These are phyloP conservation scores for Ettlia oleoabundans DNA, from an alignment of 139 green algal genomes.

Conservation along the genomic window DNA sequence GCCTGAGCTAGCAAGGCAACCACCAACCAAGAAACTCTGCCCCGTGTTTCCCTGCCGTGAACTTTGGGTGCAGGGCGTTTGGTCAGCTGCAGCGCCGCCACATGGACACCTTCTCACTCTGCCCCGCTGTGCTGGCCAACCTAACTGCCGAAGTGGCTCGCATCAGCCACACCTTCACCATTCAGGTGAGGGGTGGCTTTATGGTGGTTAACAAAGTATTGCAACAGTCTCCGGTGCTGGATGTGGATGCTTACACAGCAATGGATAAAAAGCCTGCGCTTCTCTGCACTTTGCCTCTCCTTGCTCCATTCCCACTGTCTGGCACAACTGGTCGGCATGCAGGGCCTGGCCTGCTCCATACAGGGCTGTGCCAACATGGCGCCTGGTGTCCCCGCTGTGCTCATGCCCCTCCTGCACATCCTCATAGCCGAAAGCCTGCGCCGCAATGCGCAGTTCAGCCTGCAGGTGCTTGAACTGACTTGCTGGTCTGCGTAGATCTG, in stretches of 20 bases:
- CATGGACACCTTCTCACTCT: conserved; percentile 1
- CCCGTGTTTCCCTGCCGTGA: background rate
- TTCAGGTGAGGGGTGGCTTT: too few species aligned
- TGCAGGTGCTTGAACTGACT: background rate
- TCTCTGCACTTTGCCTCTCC: background rate
- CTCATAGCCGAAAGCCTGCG: background rate
- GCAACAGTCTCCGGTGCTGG: too few species aligned
- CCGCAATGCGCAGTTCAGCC: background rate
- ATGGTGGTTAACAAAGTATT: too few species aligned
- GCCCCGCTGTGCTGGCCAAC: conserved; percentile 15
- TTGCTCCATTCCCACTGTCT: background rate
- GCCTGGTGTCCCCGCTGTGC: background rate
- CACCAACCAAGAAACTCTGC: too few species aligned
- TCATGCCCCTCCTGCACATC: background rate
- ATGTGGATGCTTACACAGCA: too few species aligned
- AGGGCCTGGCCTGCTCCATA: conserved; percentile 11
- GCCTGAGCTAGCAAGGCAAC: too few species aligned
- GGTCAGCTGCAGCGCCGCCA: conserved; percentile 24
- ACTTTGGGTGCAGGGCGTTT: conserved; percentile 1
- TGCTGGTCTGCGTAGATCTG: too few species aligned
- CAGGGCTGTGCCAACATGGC: conserved; percentile 29
- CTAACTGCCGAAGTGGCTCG: background rate
- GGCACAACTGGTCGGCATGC: background rate
- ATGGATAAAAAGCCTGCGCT: too few species aligned
- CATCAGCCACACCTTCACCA: background rate